Percentiles rank a stretch among this genome's conserved stretches.
These are phyloP conservation scores for Kodamaea ohmeri DNA, from an alignment of 1,139 yeast genomes.

Conservation along the genomic window DNA sequence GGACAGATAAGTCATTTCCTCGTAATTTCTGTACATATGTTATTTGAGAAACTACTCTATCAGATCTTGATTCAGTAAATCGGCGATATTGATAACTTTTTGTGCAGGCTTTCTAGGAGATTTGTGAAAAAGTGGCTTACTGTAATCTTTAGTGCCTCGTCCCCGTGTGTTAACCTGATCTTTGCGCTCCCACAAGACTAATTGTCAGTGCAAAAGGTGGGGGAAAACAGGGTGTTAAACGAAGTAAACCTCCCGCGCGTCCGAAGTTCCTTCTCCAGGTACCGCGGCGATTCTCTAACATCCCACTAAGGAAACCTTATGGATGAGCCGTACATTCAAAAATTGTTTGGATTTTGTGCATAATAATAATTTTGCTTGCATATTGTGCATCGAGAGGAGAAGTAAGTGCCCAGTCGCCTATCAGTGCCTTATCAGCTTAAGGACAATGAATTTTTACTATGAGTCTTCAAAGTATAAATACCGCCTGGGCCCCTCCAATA, in stretches of 20 bases:
- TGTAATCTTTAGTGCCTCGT: neutral
- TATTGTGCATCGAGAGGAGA: neutral
- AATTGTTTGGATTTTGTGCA: neutral
- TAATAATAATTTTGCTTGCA: neutral
- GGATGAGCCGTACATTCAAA: neutral
- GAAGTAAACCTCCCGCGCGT: too few relatives aligned
- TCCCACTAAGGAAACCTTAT: neutral
- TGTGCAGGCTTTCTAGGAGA: neutral
- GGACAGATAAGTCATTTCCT: too few relatives aligned
- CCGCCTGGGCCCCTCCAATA: neutral
- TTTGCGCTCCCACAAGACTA: neutral
- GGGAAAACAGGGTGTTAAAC: neutral
- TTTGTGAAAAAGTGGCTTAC: neutral
- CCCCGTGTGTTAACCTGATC: neutral
- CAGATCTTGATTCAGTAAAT: too few relatives aligned
- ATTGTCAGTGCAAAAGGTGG: neutral
- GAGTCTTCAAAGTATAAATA: constrained; percentile 1
- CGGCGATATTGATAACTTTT: neutral
- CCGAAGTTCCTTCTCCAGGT: too few relatives aligned
- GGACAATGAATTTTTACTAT: neutral
- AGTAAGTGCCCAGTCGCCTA: neutral
- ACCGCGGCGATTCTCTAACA: too few relatives aligned
- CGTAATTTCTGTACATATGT: too few relatives aligned
- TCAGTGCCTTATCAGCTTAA: constrained; percentile 1
- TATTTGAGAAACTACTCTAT: too few relatives aligned